A percentile compares a stretch with the other conserved stretches of the same genome.
phyloP scores from a whole-genome alignment of 148 eudicot genomes.

The Vaccinium corymbosum region DNA sequence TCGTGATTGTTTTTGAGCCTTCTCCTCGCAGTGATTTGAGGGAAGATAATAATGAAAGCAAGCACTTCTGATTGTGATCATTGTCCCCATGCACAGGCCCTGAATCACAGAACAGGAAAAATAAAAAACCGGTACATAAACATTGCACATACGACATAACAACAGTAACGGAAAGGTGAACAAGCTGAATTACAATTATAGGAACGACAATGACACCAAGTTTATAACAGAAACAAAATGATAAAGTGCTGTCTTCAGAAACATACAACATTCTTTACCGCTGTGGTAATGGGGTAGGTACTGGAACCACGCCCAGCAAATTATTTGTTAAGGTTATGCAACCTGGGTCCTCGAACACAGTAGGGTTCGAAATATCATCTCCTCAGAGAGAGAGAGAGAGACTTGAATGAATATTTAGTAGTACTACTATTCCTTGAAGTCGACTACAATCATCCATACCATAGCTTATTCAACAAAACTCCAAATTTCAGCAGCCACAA shows the following conservation, averaged over 20 bases:
- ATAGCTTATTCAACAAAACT: neutral
- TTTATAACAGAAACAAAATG: neutral
- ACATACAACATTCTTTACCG: neutral
- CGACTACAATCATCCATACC: neutral
- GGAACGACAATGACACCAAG: neutral
- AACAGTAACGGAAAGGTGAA: neutral
- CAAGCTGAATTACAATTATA: neutral
- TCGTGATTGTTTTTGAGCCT: neutral
- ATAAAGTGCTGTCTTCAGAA: neutral
- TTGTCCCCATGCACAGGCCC: constrained; percentile 18
- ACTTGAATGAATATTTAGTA: neutral
- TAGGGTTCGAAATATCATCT: neutral
- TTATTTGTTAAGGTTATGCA: neutral
- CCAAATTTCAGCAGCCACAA: neutral
- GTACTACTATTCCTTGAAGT: neutral
- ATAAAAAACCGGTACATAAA: neutral
- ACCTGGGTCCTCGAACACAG: neutral
- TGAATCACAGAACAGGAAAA: neutral
- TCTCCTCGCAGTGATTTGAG: neutral
- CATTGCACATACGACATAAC: neutral
- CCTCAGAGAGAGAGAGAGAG: neutral
- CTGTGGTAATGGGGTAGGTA: neutral
- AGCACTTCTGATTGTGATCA: neutral
- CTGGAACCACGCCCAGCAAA: neutral
- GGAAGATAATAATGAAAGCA: neutral